Evolutionary conservation across 768 basidiomycete species (phyloP), one percentile per base, ranked within the genome.

Genomic region (Kwoniella pini): DNA sequence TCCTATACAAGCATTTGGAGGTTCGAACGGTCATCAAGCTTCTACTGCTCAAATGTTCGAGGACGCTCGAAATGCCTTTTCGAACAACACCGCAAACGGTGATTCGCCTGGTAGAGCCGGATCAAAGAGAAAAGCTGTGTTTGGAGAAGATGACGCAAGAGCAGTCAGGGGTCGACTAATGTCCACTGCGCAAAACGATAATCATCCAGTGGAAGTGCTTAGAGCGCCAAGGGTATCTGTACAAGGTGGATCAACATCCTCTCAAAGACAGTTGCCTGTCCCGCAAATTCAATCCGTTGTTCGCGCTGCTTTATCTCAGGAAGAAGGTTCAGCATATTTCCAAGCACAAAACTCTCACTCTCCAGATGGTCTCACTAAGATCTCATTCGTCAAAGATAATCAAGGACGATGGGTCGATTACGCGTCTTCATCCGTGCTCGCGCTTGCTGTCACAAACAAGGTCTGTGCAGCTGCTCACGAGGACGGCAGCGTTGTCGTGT

Each of bases 341-440:
- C 92, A 97, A 76, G 90, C 81, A 2, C 81, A 85, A 50, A 97
- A 99, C 81, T 82, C 86, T 6, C 88, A 87, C 61, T 82, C 83
- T 40, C 83, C 63, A 0, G 46, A 81, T 50, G 83, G 87, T 85
- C 68, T 51, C 82, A 81, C 64, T 17, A 91, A 92, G 69, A 82
- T 97, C 15, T 79, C 84, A n/a, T 54, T 84, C 81, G 69, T 82
- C 84, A 31, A 86, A 86, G 79, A 84, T 54, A 70, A 68, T 22
- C 62, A 87, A 60, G 88, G 86, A 11, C 85, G 88, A 54, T 98
- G 94, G 92, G 78, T 94, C 43, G 94, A 97, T 77, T 98, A 89
- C 78, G 70, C 95, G 7, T 85, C 89, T 1, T 85, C 84, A 1
- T 86, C 88, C 24, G 85, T 85, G n/a, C 75, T 94, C 15, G 80